Evolutionary conservation across 345 rosid genomes (phyloP).

Genomic region (Eucalyptus sp.): DNA sequence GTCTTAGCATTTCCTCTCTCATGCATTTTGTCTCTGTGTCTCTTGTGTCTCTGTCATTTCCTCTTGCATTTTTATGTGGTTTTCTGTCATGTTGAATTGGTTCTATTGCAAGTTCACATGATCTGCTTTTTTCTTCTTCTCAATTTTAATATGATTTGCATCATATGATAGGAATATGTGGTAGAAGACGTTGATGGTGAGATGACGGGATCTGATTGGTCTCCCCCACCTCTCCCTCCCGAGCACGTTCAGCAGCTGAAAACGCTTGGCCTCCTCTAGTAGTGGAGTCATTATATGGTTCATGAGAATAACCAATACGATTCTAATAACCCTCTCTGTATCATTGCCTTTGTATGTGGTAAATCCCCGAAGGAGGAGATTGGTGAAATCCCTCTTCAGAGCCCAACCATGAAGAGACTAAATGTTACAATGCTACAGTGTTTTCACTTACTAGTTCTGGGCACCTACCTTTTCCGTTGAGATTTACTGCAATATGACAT

Average conservation of each 20-base stretch:
- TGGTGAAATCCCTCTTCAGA: background rate
- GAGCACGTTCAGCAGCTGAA: constrained; percentile 96
- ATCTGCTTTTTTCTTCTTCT: background rate
- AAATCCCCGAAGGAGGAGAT: background rate
- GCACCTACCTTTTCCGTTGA: background rate
- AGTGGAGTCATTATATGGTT: background rate
- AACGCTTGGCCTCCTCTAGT: constrained; percentile 72
- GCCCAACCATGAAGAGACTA: background rate
- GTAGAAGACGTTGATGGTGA: constrained; percentile 98
- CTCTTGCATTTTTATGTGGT: background rate
- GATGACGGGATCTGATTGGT: constrained; percentile 77
- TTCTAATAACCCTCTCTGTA: background rate
- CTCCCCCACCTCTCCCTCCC: constrained; percentile 72
- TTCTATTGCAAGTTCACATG: background rate
- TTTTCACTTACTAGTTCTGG: background rate
- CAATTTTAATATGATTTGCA: background rate
- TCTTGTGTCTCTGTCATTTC: background rate
- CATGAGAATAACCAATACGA: background rate
- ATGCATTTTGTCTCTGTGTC: background rate
- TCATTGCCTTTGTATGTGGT: background rate
- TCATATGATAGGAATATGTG: constrained; percentile 66
- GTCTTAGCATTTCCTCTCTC: background rate
- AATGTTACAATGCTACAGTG: background rate
- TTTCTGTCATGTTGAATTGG: background rate
- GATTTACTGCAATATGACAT: background rate